phyloP scores from a whole-genome alignment of 208 protist species.

The Plasmodiophora brassicae region DNA sequence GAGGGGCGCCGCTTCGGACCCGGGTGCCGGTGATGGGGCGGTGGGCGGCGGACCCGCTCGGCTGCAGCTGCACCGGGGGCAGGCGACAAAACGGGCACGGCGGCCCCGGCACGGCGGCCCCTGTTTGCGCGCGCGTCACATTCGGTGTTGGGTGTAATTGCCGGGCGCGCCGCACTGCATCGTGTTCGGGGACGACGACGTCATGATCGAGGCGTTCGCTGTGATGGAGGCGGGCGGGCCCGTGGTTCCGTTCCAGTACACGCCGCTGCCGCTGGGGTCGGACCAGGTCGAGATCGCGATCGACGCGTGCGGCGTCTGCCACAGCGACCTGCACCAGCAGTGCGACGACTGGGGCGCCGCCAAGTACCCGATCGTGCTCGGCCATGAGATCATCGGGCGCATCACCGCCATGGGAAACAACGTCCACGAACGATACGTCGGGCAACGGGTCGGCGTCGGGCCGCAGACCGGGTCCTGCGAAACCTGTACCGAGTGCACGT shows the following conservation, averaged over 20 bases:
- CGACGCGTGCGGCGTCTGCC: conserved; percentile 9
- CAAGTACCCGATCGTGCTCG: not conserved
- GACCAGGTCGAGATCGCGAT: not conserved
- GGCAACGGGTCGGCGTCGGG: not conserved
- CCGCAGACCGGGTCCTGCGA: not conserved
- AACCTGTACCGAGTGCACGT: not conserved
- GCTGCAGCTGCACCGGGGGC: too few relatives aligned
- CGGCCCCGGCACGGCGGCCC: too few relatives aligned
- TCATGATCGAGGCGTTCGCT: not conserved
- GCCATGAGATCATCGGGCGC: not conserved
- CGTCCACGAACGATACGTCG: not conserved
- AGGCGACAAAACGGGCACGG: too few relatives aligned
- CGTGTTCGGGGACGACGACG: not conserved
- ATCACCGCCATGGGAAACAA: conserved; percentile 14
- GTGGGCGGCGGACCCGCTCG: too few relatives aligned
- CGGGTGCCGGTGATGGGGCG: too few relatives aligned
- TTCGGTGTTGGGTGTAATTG: too few relatives aligned
- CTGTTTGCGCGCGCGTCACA: too few relatives aligned
- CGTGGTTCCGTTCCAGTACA: not conserved
- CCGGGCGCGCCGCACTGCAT: too few relatives aligned
- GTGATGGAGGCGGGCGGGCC: not conserved
- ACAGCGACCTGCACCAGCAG: not conserved
- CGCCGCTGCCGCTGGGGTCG: not conserved
- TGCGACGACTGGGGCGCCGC: not conserved
- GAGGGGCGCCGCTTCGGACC: too few relatives aligned